Conservation (phyloP, 2,329 filamentous ascomycete species). For the Aspergillus texensis region DNA sequence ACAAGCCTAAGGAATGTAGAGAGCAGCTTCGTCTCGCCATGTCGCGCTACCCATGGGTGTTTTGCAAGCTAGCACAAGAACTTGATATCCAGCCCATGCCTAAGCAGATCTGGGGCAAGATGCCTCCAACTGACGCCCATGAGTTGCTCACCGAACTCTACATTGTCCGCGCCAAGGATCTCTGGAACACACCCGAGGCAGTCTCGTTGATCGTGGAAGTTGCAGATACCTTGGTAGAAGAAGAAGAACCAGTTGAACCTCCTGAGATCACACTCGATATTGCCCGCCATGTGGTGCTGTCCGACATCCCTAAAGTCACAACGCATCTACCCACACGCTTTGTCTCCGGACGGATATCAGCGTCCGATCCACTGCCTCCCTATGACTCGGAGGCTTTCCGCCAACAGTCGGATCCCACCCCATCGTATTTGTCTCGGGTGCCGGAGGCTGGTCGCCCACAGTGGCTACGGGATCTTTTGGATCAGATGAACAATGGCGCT, state of each 20-base stretch:
- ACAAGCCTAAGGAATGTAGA: slow-evolving; percentile 67
- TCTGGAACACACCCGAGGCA: slow-evolving; percentile 81
- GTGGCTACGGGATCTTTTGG: slow-evolving; percentile 40
- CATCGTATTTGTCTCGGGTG: slow-evolving; percentile 33
- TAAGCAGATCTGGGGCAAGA: slow-evolving; percentile 78
- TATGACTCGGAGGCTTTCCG: slow-evolving; percentile 47
- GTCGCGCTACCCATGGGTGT: slow-evolving; percentile 78
- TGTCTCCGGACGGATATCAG: slow-evolving; percentile 67
- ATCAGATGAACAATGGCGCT: slow-evolving; percentile 37
- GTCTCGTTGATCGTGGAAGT: slow-evolving; percentile 70
- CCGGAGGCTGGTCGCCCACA: slow-evolving; percentile 37
- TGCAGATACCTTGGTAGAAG: slow-evolving; percentile 56
- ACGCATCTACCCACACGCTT: slow-evolving; percentile 67
- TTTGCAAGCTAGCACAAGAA: slow-evolving; percentile 76
- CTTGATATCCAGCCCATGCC: slow-evolving; percentile 76
- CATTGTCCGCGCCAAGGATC: slow-evolving; percentile 72
- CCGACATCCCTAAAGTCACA: slow-evolving; percentile 72
- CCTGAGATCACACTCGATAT: slow-evolving; percentile 57
- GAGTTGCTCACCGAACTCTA: slow-evolving; percentile 76
- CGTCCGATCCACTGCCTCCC: slow-evolving; percentile 83
- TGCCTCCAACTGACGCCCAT: slow-evolving; percentile 66
- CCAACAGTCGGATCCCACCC: slow-evolving; percentile 38
- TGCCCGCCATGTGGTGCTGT: slow-evolving; percentile 76
- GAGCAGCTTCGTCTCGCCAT: slow-evolving; percentile 69
- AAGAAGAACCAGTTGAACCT: slow-evolving; percentile 48